Evolutionary conservation across 2,329 filamentous ascomycete species (phyloP).

Genomic region (Alternaria tenuissima): DNA sequence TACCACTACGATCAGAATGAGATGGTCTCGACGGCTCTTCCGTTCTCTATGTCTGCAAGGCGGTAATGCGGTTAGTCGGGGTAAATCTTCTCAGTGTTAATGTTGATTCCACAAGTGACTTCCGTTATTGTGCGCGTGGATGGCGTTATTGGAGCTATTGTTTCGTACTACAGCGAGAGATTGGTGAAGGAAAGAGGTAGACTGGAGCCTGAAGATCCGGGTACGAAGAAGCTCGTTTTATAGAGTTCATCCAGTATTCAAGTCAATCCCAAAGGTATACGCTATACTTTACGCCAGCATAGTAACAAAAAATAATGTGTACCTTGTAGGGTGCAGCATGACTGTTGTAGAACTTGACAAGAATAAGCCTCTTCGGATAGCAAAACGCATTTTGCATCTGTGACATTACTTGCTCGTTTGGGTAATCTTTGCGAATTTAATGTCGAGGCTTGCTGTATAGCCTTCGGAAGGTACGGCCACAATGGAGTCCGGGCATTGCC

Average conservation of each 20-base stretch:
- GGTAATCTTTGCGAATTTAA: conserved; percentile 2
- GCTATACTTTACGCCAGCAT: no score
- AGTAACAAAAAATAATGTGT: no score
- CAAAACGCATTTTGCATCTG: not conserved
- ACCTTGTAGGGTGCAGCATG: no score
- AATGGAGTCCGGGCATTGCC: conserved; percentile 18
- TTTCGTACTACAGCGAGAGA: not conserved
- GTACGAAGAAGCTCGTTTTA: not conserved
- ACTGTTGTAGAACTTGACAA: no score
- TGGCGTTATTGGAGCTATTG: conserved; percentile 14
- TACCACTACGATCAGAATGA: conserved; percentile 51
- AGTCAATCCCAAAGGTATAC: no score
- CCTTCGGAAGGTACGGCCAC: not conserved
- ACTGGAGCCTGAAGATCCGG: not conserved
- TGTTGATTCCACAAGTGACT: not conserved
- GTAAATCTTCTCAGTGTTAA: not conserved
- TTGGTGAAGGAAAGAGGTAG: not conserved
- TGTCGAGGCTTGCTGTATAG: not conserved
- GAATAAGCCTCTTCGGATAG: no score
- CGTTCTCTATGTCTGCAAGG: conserved; percentile 39
- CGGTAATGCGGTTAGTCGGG: conserved; percentile 10
- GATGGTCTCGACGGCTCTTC: conserved; percentile 42
- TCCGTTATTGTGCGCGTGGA: conserved; percentile 12
- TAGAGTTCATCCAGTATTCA: not conserved
- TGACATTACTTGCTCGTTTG: not conserved